Base-by-base conservation (phyloP, 352 stramenopile species). In the Saprolegnia diclina region DNA sequence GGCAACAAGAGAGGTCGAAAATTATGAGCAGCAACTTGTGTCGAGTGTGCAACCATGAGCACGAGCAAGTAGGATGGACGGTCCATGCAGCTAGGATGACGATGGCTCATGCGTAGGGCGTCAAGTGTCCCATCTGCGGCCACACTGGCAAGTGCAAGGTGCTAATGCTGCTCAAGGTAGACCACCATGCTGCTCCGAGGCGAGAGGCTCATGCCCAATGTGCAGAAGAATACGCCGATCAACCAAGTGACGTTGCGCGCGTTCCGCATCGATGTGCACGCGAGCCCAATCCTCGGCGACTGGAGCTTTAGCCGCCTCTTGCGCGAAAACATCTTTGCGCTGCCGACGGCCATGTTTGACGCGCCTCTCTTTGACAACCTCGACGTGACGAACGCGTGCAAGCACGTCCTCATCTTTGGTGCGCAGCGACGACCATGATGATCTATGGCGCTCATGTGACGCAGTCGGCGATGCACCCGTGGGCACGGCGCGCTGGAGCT, bases 381-480 rank as follows among this genome's bases (percentile, higher is more conserved):
- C 22, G 73, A 73, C 35, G 72, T 76, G 29, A 78, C 79, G 26
- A 59, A 59, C 19, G 66, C 74, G 21, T 62, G 61, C 48, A 72
- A 75, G 29, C 71, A 92, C 69, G 68, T 89, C 38, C 71, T 92
- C 21, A 79, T 81, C 14, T 88, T 88, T 55, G 77, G 85, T 92
- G 56, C 56, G 81, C 10, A 40, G 32, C 13, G 9, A 46, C 38
- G 26, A 24, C 38, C 11, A 62, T 19, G 21, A 46, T 57, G 37
- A 40, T 5, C 53, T 64, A 38, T 55, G 48, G 38, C n/a, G 29
- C 74, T 46, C 74, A 40, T 48, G 69, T 68, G 0, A 13, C 57
- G 18, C 61, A 91, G 84, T 92, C 66, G 84, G 84, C 7, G 84
- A 92, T 71, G 80, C 75, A 50, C 84, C 84, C 5, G 86, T 91